These are phyloP conservation scores for Draba incana DNA, from an alignment of 345 rosid species.

Conservation along the genomic window DNA sequence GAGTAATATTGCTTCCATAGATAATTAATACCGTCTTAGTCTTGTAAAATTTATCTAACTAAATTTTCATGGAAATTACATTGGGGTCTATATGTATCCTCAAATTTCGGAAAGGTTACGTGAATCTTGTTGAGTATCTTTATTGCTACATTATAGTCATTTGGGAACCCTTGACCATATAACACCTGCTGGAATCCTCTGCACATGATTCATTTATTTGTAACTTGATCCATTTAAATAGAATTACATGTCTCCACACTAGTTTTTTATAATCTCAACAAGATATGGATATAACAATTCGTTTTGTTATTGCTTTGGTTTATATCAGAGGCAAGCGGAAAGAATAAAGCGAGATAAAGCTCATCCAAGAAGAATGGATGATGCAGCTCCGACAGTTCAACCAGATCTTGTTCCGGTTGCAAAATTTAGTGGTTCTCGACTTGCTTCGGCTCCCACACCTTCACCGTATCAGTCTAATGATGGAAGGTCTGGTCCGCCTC, in stretches of 20 bases:
- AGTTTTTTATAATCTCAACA: neutral
- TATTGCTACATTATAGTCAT: slow-evolving; percentile 8
- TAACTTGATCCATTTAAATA: slow-evolving; percentile 6
- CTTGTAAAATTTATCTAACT: neutral
- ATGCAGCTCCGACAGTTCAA: slow-evolving; percentile 64
- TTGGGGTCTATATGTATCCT: slow-evolving; percentile 8
- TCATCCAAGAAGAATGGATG: slow-evolving; percentile 75
- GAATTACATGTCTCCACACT: slow-evolving; percentile 13
- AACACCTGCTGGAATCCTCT: slow-evolving; percentile 11
- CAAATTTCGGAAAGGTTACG: neutral
- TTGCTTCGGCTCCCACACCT: slow-evolving; percentile 82
- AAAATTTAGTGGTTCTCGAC: slow-evolving; percentile 83
- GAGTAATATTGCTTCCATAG: slow-evolving; percentile 9
- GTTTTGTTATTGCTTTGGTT: slow-evolving; percentile 12
- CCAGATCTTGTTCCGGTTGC: slow-evolving; percentile 85
- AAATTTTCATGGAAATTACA: neutral
- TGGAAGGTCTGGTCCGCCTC: slow-evolving; percentile 42
- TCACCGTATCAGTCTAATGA: slow-evolving; percentile 65
- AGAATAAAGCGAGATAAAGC: slow-evolving; percentile 80
- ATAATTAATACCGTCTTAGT: neutral
- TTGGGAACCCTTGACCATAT: slow-evolving; percentile 13
- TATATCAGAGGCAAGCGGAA: slow-evolving; percentile 79
- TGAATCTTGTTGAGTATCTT: slow-evolving; percentile 16
- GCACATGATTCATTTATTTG: neutral
- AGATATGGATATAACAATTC: neutral